A percentile compares a stretch with the other conserved stretches of the same genome.
Evolutionary conservation across 2,329 filamentous ascomycete species (phyloP).

Genomic region (Fusarium subtropicale): DNA sequence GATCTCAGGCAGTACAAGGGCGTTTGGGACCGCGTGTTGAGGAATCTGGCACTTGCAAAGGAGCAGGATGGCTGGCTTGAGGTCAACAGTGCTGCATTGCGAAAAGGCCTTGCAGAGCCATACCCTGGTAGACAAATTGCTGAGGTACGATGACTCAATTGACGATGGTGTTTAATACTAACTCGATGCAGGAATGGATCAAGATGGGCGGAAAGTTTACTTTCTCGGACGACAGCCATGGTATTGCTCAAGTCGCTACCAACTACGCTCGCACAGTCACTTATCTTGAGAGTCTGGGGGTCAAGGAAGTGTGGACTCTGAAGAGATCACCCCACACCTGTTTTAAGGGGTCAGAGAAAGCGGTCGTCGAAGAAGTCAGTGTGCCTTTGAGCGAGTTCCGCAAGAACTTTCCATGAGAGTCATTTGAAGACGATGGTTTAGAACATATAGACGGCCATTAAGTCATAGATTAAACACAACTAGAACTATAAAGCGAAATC

Average conservation of each 20-base stretch:
- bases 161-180: background rate
- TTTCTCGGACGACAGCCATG: constrained; percentile 95
- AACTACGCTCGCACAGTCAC: constrained; percentile 79
- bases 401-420: constrained; percentile 41
- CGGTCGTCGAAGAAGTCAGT: constrained; percentile 56
- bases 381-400: constrained; percentile 58
- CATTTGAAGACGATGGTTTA: background rate
- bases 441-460: constrained; percentile 16
- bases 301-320: constrained; percentile 71
- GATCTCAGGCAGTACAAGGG: constrained; percentile 67
- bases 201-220: constrained; percentile 83
- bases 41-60: constrained; percentile 79
- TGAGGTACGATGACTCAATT: constrained; percentile 63
- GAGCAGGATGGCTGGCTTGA: constrained; percentile 86
- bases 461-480: constrained; percentile 37
- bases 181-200: constrained; percentile 71
- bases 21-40: constrained; percentile 79
- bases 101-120: constrained; percentile 91
- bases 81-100: constrained; percentile 86
- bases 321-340: constrained; percentile 53
- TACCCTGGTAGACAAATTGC: constrained; percentile 87
- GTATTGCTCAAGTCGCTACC: constrained; percentile 84
- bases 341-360: constrained; percentile 48
- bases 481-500: constrained; percentile 32
- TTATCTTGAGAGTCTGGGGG: constrained; percentile 75